Conservation (phyloP, 2,329 filamentous ascomycete genomes). For the Nemania sp. region DNA sequence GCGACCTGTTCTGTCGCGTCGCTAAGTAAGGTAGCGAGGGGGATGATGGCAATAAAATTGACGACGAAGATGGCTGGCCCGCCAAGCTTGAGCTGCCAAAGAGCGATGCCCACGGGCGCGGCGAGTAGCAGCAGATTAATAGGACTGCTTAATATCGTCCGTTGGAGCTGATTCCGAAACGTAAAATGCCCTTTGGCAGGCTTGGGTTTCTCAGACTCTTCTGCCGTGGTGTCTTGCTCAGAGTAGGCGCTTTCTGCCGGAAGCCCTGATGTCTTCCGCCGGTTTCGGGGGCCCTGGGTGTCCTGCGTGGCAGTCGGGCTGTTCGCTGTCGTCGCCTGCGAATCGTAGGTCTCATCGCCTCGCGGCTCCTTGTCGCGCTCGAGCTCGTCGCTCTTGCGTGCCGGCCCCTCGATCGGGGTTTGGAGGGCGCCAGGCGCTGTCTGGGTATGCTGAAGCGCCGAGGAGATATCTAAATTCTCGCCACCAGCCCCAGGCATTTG, state of each 20-base stretch:
- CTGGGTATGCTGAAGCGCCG: slow-evolving; percentile 14
- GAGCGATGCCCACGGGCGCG: slow-evolving; percentile 77
- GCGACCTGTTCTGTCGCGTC: slow-evolving; percentile 92
- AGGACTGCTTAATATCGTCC: slow-evolving; percentile 80
- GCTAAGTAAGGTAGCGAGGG: slow-evolving; percentile 81
- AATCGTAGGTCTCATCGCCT: slow-evolving; percentile 15
- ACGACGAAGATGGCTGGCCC: slow-evolving; percentile 69
- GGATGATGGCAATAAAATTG: slow-evolving; percentile 93
- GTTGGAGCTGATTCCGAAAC: slow-evolving; percentile 66
- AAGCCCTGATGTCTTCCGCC: slow-evolving; percentile 14
- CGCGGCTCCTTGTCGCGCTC: neutral
- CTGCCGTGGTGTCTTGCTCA: slow-evolving; percentile 28
- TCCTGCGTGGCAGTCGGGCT: slow-evolving; percentile 11
- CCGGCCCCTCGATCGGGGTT: slow-evolving; percentile 1
- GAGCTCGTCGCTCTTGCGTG: slow-evolving; percentile 3
- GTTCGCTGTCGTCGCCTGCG: slow-evolving; percentile 18
- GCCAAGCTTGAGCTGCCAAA: slow-evolving; percentile 63
- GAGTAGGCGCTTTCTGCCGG: slow-evolving; percentile 3
- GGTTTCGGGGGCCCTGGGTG: slow-evolving; percentile 2
- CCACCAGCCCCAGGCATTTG: neutral
- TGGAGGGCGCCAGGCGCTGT: slow-evolving; percentile 19
- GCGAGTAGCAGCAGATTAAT: slow-evolving; percentile 81
- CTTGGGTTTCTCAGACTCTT: slow-evolving; percentile 42
- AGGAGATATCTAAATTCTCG: neutral
- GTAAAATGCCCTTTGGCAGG: slow-evolving; percentile 61